phyloP scores from a whole-genome alignment of 73 alveolate species.

The Symbiodinium natans region DNA sequence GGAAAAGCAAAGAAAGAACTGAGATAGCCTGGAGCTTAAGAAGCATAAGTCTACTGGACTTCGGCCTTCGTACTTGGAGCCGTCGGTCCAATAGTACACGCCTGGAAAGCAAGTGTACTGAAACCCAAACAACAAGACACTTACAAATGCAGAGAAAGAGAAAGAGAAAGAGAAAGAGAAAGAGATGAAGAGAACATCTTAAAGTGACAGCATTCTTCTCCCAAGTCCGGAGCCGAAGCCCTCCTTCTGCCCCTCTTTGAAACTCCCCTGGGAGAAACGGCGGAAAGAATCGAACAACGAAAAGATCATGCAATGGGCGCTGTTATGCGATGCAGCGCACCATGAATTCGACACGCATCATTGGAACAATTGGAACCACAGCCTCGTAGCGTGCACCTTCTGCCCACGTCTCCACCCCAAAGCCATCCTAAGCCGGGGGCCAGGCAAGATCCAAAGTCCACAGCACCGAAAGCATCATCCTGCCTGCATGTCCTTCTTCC shows the following conservation, averaged over 20 bases:
- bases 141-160: too few relatives aligned
- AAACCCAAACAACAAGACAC: too few relatives aligned
- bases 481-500: slow-evolving; percentile 80
- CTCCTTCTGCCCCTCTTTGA: slow-evolving; percentile 37
- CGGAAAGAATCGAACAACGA: neutral
- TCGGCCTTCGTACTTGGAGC: slow-evolving; percentile 29
- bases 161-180: too few relatives aligned
- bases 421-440: slow-evolving; percentile 26
- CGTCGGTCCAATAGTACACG: slow-evolving; percentile 72
- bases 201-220: too few relatives aligned
- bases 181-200: too few relatives aligned
- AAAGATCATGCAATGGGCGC: neutral
- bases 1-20: neutral
- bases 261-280: slow-evolving; percentile 8
- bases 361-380: too few relatives aligned
- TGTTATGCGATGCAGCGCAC: too few relatives aligned
- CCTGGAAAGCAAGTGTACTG: neutral
- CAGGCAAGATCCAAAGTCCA: neutral
- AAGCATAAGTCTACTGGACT: neutral
- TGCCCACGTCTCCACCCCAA: slow-evolving; percentile 50
- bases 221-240: slow-evolving; percentile 22
- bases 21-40: neutral
- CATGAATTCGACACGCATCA: too few relatives aligned
- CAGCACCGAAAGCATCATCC: too few relatives aligned
- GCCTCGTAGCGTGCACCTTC: slow-evolving; percentile 62